Percentiles rank a stretch among this genome's conserved stretches.
Conservation (phyloP, 768 basidiomycete species). For the Leccinum olivaceopallidum region DNA sequence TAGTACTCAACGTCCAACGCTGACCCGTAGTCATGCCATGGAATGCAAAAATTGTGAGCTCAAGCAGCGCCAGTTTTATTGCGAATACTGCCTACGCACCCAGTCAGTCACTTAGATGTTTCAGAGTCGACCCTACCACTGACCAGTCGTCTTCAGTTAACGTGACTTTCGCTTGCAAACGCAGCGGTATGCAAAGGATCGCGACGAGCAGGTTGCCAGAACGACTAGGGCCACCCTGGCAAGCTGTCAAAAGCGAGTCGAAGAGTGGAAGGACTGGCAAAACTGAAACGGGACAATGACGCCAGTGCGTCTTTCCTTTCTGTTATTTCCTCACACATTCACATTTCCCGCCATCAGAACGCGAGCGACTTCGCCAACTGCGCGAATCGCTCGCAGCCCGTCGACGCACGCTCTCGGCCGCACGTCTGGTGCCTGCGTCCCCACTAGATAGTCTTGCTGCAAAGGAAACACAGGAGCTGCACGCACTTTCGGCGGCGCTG, state of each 20-base stretch:
- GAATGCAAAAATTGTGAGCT: constrained; percentile 77
- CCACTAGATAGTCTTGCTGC: constrained; percentile 25
- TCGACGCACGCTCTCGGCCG: constrained; percentile 64
- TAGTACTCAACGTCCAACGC: no score
- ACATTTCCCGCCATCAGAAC: constrained; percentile 39
- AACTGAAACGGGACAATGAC: constrained; percentile 60
- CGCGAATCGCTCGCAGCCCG: constrained; percentile 63
- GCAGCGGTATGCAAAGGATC: constrained; percentile 54
- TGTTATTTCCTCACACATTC: neutral
- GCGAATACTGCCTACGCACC: constrained; percentile 63
- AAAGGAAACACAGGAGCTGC: constrained; percentile 51
- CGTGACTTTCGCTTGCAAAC: constrained; percentile 61
- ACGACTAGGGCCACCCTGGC: constrained; percentile 49
- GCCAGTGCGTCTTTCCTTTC: constrained; percentile 42
- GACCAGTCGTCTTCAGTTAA: constrained; percentile 36
- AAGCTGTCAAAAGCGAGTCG: constrained; percentile 47
- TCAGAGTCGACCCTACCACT: neutral
- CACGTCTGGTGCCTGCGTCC: constrained; percentile 40
- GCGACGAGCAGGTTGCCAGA: constrained; percentile 56
- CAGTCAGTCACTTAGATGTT: constrained; percentile 44
- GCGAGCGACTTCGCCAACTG: constrained; percentile 59
- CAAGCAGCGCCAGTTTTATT: constrained; percentile 72
- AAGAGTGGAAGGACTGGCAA: constrained; percentile 49
- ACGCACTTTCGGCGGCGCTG: constrained; percentile 51
- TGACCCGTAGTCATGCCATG: constrained; percentile 42